Evolutionary conservation across 2,329 filamentous ascomycete species (phyloP), one percentile per base, ranked within the genome.

Genomic region (Zasmidium citrigriseum): DNA sequence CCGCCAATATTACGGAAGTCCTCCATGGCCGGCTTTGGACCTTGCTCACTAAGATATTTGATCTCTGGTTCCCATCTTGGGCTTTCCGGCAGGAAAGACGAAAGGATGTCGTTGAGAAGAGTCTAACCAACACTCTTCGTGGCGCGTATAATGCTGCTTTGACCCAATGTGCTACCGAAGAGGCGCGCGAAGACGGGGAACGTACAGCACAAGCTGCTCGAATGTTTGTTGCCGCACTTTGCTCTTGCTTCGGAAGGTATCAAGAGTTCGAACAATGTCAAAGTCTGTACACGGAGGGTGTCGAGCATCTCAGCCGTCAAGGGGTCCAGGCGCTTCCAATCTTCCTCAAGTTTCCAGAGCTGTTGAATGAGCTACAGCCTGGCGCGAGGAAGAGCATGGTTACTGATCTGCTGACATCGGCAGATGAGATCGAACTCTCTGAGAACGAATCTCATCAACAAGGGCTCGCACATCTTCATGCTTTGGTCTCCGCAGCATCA

Each of bases 31-130:
- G 59, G 14, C 21, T 64, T 11, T 70, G 68, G 68, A 54, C 55
- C 18, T 41, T 65, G 38, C 41, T 61, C 9, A 38, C 54, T n/a
- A 46, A 49, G 34, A 50, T 61, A 4, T 56, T 68, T 3, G 49
- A 63, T 12, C 50, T 65, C 25, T 68, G 64, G 63, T 65, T 60
- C 14, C 67, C 65, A 2, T 38, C 54, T 11, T 65, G 59, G 60
- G 54, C 54, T 24, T 52, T 50, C 9, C 49, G 44, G 24, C 56
- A 60, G 44, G 49, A 44, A 21, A 51, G 57, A 18, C 49, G 21
- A n/a, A 10, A 44, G 10, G 24, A 27, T 18, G 27, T 57, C 18
- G 38, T 41, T n/a, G 48, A 53, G 14, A 14, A 14, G 10, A 41
- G 55, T 16, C 34, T 41, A n/a, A 41, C 5, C 34, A 16, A 41